phyloP scores from a whole-genome alignment of 2,329 filamentous ascomycete species.

The Trematosphaeria pertusa region DNA sequence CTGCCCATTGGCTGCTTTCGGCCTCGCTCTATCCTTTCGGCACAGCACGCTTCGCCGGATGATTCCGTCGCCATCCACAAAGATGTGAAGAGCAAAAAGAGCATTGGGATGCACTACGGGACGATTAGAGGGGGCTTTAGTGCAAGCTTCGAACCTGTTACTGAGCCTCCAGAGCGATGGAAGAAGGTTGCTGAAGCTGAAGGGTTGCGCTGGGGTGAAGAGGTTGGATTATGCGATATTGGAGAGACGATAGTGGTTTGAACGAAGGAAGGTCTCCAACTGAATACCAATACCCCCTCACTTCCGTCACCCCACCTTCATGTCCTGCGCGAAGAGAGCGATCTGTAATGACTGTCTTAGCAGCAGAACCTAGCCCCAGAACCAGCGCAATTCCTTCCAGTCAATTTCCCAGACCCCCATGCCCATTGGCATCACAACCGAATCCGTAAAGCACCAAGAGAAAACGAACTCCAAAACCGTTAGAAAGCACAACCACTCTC shows the following conservation, averaged over 20 bases:
- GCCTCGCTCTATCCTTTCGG: constrained; percentile 53
- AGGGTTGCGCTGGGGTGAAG: constrained; percentile 47
- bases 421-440: too few species aligned
- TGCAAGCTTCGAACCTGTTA: constrained; percentile 57
- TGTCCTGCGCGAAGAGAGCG: too few species aligned
- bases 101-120: constrained; percentile 61
- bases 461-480: too few species aligned
- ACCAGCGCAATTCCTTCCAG: too few species aligned
- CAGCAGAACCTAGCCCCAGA: too few species aligned
- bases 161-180: constrained; percentile 56
- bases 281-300: too few species aligned
- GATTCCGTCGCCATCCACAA: constrained; percentile 57
- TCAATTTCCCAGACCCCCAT: too few species aligned
- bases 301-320: too few species aligned
- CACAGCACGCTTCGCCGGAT: constrained; percentile 56
- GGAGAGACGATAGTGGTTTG: constrained; percentile 56
- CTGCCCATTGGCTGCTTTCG: constrained; percentile 58
- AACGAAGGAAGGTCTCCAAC: too few species aligned
- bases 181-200: constrained; percentile 52
- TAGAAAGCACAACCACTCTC: too few species aligned
- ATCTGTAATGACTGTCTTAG: too few species aligned
- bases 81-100: constrained; percentile 55
- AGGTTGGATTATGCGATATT: constrained; percentile 52
- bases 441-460: too few species aligned
- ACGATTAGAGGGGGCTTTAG: constrained; percentile 56